Conservation (phyloP, 129 eudicot genomes). For the carrot (Daucus carota) region DH1_v3.0 NC_030383.2:11620501-11621000, state of each 20-base stretch:
- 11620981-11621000: background rate
- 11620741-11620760: background rate
- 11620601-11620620: conserved; percentile 86
- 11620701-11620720: background rate
- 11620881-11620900: background rate
- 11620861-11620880: background rate
- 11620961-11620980: background rate
- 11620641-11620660: background rate
- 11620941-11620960: background rate
- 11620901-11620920: background rate
- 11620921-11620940: background rate
- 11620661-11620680: background rate
- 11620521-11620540: conserved; percentile 84
- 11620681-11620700: background rate
- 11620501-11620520: conserved; percentile 66
- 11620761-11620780: background rate
- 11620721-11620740: background rate
- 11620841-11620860: background rate
- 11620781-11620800: background rate
- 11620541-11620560: conserved; percentile 81
- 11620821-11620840: background rate
- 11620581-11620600: conserved; percentile 65
- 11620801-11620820: background rate
- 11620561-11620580: conserved; percentile 65
- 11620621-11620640: conserved; percentile 50